Conservation (phyloP, 495 filamentous ascomycete genomes). For the Chlorociboria aeruginascens region DNA sequence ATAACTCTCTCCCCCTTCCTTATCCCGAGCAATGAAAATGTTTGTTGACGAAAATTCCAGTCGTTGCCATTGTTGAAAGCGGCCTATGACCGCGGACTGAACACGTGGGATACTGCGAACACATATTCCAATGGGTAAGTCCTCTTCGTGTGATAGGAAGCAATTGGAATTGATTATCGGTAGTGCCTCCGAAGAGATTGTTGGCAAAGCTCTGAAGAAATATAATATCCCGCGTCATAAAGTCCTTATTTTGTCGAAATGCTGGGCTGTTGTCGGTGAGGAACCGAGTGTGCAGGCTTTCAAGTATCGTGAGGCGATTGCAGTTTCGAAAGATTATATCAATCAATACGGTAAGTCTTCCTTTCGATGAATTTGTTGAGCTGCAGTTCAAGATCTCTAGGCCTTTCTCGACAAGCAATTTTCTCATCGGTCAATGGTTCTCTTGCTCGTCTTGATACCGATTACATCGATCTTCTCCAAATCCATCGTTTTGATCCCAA, state of each 20-base stretch:
- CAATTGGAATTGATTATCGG: too few relatives aligned
- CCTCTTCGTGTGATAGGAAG: too few relatives aligned
- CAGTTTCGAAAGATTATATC: conserved; percentile 23
- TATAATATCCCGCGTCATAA: conserved; percentile 55
- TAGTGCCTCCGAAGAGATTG: conserved; percentile 41
- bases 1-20: not conserved
- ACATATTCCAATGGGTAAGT: conserved; percentile 45
- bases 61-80: conserved; percentile 22
- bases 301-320: conserved; percentile 12
- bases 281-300: conserved; percentile 13
- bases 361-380: not conserved
- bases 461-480: conserved; percentile 62
- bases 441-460: conserved; percentile 46
- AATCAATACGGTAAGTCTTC: conserved; percentile 21
- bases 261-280: conserved; percentile 24
- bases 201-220: conserved; percentile 55
- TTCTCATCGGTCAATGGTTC: conserved; percentile 59
- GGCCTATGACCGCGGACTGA: conserved; percentile 19
- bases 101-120: conserved; percentile 26
- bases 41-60: not conserved
- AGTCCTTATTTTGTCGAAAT: conserved; percentile 57
- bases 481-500: conserved; percentile 54
- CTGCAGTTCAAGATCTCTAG: conserved; percentile 10
- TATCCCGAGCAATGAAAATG: not conserved
- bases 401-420: conserved; percentile 52